These are phyloP conservation scores for Hypoxylon lienhwacheense DNA, from an alignment of 495 filamentous ascomycete species.

Conservation along the genomic window DNA sequence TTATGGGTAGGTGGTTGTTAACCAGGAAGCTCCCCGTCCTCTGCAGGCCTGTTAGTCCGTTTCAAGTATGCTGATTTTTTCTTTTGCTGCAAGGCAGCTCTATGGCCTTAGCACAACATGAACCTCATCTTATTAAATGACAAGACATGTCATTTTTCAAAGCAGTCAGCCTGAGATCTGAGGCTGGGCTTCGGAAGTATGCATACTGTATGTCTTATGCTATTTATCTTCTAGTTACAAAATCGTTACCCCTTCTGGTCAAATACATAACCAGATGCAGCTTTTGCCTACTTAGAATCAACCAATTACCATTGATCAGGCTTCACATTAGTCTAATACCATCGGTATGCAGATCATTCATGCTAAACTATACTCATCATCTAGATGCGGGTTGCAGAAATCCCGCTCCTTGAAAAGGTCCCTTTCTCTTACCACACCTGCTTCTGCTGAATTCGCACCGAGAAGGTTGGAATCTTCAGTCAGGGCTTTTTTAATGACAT, in stretches of 20 bases:
- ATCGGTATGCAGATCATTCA: constrained; percentile 1
- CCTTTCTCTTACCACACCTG: not conserved
- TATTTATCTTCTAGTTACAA: constrained; percentile 21
- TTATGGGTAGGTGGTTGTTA: constrained; percentile 5
- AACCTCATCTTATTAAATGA: constrained; percentile 31
- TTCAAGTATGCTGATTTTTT: constrained; percentile 15
- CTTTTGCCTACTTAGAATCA: constrained; percentile 6
- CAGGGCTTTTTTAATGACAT: too few species aligned
- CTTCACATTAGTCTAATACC: constrained; percentile 4
- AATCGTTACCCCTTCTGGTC: constrained; percentile 27
- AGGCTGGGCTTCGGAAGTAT: constrained; percentile 34
- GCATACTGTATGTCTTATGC: constrained; percentile 34
- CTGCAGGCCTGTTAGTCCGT: constrained; percentile 15
- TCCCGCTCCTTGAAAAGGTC: not conserved
- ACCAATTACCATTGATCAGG: constrained; percentile 3
- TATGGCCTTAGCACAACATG: constrained; percentile 19
- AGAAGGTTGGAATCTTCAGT: not conserved
- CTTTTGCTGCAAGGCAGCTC: constrained; percentile 8
- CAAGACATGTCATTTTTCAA: constrained; percentile 32
- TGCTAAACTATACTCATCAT: not conserved
- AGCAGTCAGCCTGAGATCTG: constrained; percentile 28
- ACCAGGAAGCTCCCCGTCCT: constrained; percentile 6
- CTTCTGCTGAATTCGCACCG: not conserved
- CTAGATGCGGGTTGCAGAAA: constrained; percentile 2
- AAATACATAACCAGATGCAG: constrained; percentile 20